phyloP scores from a whole-genome alignment of 1,284 basidiomycete genomes.

The Ceratobasidium sp. region DNA sequence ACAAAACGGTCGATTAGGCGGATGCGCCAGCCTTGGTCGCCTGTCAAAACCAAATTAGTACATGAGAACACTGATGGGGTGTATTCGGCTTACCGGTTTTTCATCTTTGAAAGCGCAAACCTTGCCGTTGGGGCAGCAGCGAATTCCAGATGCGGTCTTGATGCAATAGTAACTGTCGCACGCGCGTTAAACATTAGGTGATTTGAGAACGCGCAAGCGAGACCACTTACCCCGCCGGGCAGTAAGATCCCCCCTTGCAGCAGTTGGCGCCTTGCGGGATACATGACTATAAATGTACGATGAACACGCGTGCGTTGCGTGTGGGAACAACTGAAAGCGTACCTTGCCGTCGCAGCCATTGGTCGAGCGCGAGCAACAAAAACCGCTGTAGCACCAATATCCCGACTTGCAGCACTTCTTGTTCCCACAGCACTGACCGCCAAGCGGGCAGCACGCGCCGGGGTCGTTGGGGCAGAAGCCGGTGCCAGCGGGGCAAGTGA shows the following conservation, averaged over 20 bases:
- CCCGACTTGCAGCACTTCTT: constrained; percentile 20
- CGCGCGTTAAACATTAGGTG: neutral
- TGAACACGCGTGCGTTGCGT: no score
- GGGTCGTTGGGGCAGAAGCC: constrained; percentile 7
- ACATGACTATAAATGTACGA: no score
- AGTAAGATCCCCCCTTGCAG: neutral
- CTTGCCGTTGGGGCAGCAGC: constrained; percentile 25
- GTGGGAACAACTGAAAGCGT: neutral
- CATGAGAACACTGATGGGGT: neutral
- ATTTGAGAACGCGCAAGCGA: neutral
- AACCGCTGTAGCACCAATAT: constrained; percentile 5
- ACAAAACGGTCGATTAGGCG: no score
- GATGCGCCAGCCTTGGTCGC: no score
- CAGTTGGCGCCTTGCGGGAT: neutral
- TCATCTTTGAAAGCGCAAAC: neutral
- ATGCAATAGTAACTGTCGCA: constrained; percentile 1
- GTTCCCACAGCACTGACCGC: constrained; percentile 9
- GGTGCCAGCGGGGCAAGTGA: constrained; percentile 11
- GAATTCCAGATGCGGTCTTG: neutral
- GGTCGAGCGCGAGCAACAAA: neutral
- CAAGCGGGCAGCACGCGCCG: constrained; percentile 18
- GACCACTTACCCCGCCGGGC: neutral
- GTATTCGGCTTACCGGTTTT: neutral
- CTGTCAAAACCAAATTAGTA: no score
- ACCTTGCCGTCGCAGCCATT: constrained; percentile 21